Evolutionary conservation across 768 basidiomycete species (phyloP).

Genomic region (Suillus occidentalis): DNA sequence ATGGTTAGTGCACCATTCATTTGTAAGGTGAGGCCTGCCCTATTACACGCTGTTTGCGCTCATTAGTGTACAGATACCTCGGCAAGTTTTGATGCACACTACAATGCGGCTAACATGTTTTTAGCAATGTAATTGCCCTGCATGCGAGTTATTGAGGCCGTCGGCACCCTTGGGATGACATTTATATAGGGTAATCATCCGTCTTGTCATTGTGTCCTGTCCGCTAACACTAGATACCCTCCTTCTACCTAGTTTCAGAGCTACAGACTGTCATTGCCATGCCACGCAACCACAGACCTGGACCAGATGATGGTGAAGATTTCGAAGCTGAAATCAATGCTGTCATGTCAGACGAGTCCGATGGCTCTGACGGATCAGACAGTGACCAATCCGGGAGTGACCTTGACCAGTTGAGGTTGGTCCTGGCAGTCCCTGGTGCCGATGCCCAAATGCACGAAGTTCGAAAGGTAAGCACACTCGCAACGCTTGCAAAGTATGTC

Average conservation of each 20-base stretch:
- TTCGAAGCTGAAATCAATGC: conserved; percentile 1
- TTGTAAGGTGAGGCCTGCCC: neutral
- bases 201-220: neutral
- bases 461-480: conserved; percentile 3
- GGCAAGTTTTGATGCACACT: neutral
- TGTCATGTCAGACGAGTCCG: neutral
- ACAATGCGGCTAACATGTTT: neutral
- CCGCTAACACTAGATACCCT: neutral
- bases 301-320: neutral
- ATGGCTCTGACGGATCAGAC: conserved; percentile 1
- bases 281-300: neutral
- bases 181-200: neutral
- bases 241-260: neutral
- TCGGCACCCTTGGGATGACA: neutral
- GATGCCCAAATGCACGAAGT: neutral
- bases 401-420: neutral
- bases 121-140: neutral
- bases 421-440: conserved; percentile 4
- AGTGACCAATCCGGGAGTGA: neutral
- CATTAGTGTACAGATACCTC: neutral
- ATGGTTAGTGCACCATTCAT: neutral
- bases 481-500: neutral
- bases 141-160: neutral
- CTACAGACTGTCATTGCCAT: neutral
- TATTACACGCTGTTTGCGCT: neutral